Evolutionary conservation across 495 filamentous ascomycete genomes (phyloP), one percentile per base, ranked within the genome.

Genomic region (Antarctomyces pellizariae): DNA sequence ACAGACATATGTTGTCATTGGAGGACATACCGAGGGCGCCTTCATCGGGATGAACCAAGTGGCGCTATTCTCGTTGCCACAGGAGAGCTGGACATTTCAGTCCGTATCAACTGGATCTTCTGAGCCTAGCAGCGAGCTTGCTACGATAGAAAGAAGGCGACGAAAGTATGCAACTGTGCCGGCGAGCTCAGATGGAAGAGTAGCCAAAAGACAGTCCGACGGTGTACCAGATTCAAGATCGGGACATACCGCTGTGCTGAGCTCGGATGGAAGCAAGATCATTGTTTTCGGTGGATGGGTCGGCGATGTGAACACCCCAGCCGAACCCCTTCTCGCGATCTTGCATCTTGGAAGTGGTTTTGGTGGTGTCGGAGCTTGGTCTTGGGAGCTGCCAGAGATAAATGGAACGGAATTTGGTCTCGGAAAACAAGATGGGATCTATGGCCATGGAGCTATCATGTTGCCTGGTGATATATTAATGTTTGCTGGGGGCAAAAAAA

Each of bases 21-120:
- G 83, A 7, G 84, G 84, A 0, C 78, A 93, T 43, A 91, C 82
- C 0, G 54, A 65, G 35, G 38, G 53, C 8, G 84, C 79, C 0
- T 93, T 92, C 37, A 66, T 91, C 42, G 90, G 92, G 43, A 91
- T 89, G 75, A 80, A 75, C 17, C 75, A 79, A 32, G 62, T 84
- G 5, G 84, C 84, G 0, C 50, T 95, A 1, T 92, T 82, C 53
- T 78, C 65, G 14, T 53, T 90, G 10, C 84, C 84, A 3, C 71
- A 89, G 36, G 67, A 76, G 36, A 75, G 61, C 30, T 95, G 84
- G 84, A 67, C 56, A 1, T 64, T 83, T 7, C 50, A 51, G 3
- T 52, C 61, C 8, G 52, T 62, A 0, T 25, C 47, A 5, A 34
- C 44, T 1, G 31, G 36, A 13, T 43, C 24, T n/a, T n/a, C n/a